These are phyloP conservation scores for Pythium myriotylum DNA, from an alignment of 352 stramenopile species.

Conservation along the genomic window DNA sequence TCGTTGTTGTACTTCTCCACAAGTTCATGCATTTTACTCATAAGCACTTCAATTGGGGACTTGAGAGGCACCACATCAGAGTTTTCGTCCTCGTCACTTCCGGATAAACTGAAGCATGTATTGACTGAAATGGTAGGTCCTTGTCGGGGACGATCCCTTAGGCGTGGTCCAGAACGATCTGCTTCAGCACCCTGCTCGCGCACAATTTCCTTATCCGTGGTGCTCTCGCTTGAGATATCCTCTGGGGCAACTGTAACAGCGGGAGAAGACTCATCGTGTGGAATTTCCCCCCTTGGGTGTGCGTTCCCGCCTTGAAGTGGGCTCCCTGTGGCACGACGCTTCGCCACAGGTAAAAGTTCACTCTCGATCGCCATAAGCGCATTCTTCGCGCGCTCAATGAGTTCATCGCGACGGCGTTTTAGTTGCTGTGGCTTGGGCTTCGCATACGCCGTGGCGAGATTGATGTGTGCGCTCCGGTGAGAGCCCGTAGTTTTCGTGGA, in stretches of 20 bases:
- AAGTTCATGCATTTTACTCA: slow-evolving; percentile 62
- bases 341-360: slow-evolving; percentile 15
- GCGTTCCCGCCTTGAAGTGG: too few species aligned
- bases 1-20: slow-evolving; percentile 47
- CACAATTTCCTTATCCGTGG: too few species aligned
- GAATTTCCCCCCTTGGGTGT: too few species aligned
- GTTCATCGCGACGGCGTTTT: slow-evolving; percentile 19
- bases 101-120: slow-evolving; percentile 5
- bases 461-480: too few species aligned
- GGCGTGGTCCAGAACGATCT: too few species aligned
- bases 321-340: neutral
- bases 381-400: slow-evolving; percentile 24
- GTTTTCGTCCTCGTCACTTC: slow-evolving; percentile 9
- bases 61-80: slow-evolving; percentile 21
- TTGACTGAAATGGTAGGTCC: slow-evolving; percentile 21
- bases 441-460: too few species aligned
- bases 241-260: too few species aligned
- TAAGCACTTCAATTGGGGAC: slow-evolving; percentile 50
- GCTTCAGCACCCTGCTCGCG: too few species aligned
- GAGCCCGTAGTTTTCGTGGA: too few species aligned
- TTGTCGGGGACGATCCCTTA: neutral
- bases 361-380: slow-evolving; percentile 23
- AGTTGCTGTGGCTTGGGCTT: slow-evolving; percentile 4
- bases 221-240: too few species aligned
- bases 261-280: too few species aligned